Evolutionary conservation across 208 protist species (phyloP), one percentile per base, ranked within the genome.

Genomic region (Wallacemonas sp.): DNA sequence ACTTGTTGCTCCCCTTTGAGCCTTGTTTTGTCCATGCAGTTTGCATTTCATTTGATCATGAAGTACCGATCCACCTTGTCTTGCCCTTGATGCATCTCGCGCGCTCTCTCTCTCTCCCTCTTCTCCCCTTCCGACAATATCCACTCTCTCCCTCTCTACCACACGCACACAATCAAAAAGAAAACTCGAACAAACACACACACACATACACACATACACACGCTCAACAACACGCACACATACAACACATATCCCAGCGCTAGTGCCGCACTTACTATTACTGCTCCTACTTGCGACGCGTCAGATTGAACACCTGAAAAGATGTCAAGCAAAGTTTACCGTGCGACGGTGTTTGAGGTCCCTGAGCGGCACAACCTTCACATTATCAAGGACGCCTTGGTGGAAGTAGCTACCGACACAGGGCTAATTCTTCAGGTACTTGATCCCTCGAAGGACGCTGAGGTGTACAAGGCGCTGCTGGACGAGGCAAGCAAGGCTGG

Each of bases 321-420:
- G 11, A 61, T 58, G 54, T 52, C 23, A 0, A 79, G 63, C 52
- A 63, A 61, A 26, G 55, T 65, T 8, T 74, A 76, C 62, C 69
- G 47, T 30, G 83, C 78, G 33, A 92, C 75, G 12, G 62, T 84
- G 17, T 90, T 92, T 39, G 79, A 90, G 58, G 72, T 79, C 16
- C 81, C 77, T 1, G 72, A 74, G 36, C 72, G 76, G 0, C 38
- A 75, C 61, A 70, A 43, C 36, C 72, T 88, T 2, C 62, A 74
- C 32, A 68, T 81, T n/a, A 68, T 90, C 46, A 17, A 61, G 14
- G 66, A 87, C 70, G 83, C 74, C 17, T 46, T 85, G 8, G 61
- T 90, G 9, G 62, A 83, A 6, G 83, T 88, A 8, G 58, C 61
- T 65, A 55, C 63, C 11, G 47, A 56, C 32, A 60, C 76, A 12